Percentiles rank a stretch among this genome's conserved stretches.
Conservation (phyloP, 2,329 filamentous ascomycete species). For the Akanthomyces uredinophilus region DNA sequence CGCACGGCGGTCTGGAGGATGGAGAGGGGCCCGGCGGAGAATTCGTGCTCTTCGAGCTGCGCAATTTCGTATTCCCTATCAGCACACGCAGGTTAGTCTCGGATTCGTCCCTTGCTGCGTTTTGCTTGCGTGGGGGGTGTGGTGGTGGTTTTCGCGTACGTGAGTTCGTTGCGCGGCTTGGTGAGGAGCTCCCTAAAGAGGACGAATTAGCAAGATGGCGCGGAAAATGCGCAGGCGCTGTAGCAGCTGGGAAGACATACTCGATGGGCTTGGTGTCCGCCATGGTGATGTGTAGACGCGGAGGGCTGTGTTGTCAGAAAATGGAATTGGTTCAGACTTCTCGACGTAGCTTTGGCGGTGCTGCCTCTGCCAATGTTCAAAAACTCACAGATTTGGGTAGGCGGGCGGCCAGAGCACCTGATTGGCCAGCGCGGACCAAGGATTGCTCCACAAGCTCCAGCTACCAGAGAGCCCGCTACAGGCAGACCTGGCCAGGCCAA, state of each 20-base stretch:
- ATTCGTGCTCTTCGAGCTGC: slow-evolving; percentile 57
- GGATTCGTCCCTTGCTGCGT: background rate
- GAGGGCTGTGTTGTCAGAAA: background rate
- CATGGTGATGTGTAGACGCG: slow-evolving; percentile 36
- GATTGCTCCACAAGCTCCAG: background rate
- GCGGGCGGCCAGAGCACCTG: background rate
- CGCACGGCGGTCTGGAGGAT: slow-evolving; percentile 96
- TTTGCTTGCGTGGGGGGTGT: slow-evolving; percentile 17
- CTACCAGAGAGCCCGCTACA: background rate
- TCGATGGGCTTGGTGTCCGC: slow-evolving; percentile 64
- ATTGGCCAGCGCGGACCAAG: background rate
- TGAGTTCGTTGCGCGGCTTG: slow-evolving; percentile 86
- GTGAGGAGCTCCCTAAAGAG: slow-evolving; percentile 70
- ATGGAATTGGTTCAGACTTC: background rate
- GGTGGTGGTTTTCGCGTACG: slow-evolving; percentile 54
- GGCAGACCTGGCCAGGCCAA: background rate
- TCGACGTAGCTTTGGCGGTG: slow-evolving; percentile 10
- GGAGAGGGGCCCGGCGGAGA: slow-evolving; percentile 58
- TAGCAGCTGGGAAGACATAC: slow-evolving; percentile 39
- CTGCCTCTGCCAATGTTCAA: slow-evolving; percentile 4
- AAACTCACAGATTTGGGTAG: slow-evolving; percentile 12
- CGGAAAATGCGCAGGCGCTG: background rate
- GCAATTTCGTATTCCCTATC: slow-evolving; percentile 84
- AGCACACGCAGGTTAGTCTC: slow-evolving; percentile 10
- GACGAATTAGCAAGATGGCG: slow-evolving; percentile 24